Base-by-base conservation (phyloP, 352 stramenopile genomes). In the Blastocystis hominis region DNA sequence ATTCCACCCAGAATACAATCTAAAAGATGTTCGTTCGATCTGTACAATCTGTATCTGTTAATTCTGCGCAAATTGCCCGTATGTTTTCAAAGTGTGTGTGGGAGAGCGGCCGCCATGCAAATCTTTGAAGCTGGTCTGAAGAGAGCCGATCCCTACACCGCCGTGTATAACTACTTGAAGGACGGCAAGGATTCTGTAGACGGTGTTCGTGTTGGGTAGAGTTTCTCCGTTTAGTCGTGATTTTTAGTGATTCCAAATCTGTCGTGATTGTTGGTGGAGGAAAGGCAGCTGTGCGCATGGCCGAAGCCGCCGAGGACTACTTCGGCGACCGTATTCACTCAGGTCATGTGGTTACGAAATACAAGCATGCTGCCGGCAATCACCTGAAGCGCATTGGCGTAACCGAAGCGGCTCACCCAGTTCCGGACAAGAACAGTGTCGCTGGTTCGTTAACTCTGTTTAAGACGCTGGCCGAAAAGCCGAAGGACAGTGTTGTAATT, bases 361-460 rank as follows among this genome's bases (percentile, higher is more conserved):
- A 89, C 66, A 79, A 79, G 61, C 81, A 89, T 36, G 80, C 61
- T 30, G 63, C 44, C 24, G 53, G 38, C 5, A 70, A 63, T 17
- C 55, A 77, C 46, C 62, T 75, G 54, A 20, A 59, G 6, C 42
- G 36, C 17, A 86, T 89, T 54, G 44, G 53, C 10, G 68, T 90
- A 6, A 86, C 42, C 9, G 88, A 90, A 53, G 88, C 87, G 7
- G 84, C 55, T 20, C 88, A 90, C 56, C 88, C 88, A 10, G 47
- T 90, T 24, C 88, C 88, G 20, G 84, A 90, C 54, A 88, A 89
- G 24, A 78, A 68, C 10, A 88, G 88, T 66, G 86, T 89, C n/a
- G 62, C 59, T 15, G 88, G 40, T n/a, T 90, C 88, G 2, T 42
- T 56, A 46, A 64, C 36, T 15, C 42, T 90, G n/a, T 75, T 90